phyloP scores from a whole-genome alignment of 139 green algal species.

The Chlamydomonas sp. region DNA sequence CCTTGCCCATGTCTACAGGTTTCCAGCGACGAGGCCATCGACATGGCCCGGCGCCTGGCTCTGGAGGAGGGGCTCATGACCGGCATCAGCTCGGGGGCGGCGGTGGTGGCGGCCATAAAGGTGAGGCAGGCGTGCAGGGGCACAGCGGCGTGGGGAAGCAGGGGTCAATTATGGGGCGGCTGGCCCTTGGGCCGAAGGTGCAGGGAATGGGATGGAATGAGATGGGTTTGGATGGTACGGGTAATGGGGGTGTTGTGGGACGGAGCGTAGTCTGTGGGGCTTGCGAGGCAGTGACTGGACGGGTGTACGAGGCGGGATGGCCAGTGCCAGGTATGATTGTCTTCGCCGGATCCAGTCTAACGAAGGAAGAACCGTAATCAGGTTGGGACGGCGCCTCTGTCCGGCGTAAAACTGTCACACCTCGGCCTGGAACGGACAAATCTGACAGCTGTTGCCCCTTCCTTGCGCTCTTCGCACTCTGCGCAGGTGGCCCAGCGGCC shows the following conservation, averaged over 20 bases:
- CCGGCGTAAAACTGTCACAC: neutral
- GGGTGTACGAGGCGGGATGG: no score
- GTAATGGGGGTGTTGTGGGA: no score
- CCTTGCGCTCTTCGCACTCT: neutral
- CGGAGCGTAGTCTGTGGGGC: no score
- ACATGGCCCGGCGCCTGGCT: constrained; percentile 87
- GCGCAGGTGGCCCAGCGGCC: constrained; percentile 81
- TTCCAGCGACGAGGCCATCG: constrained; percentile 83
- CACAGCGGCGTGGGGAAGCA: neutral
- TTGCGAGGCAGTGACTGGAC: no score
- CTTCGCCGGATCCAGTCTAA: no score
- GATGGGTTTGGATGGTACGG: no score
- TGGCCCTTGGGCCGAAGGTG: neutral
- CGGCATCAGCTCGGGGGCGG: constrained; percentile 82
- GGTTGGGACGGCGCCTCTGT: no score
- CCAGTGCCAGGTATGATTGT: no score
- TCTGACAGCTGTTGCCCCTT: neutral
- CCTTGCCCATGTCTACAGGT: constrained; percentile 51
- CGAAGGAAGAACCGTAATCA: no score
- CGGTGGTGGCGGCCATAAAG: constrained; percentile 64
- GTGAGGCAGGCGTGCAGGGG: constrained; percentile 53
- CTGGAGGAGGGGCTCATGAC: constrained; percentile 90
- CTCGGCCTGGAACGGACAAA: neutral
- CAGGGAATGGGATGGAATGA: neutral
- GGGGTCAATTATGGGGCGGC: neutral